phyloP scores from a whole-genome alignment of 1,139 yeast genomes.

The Candida glucosophila region DNA sequence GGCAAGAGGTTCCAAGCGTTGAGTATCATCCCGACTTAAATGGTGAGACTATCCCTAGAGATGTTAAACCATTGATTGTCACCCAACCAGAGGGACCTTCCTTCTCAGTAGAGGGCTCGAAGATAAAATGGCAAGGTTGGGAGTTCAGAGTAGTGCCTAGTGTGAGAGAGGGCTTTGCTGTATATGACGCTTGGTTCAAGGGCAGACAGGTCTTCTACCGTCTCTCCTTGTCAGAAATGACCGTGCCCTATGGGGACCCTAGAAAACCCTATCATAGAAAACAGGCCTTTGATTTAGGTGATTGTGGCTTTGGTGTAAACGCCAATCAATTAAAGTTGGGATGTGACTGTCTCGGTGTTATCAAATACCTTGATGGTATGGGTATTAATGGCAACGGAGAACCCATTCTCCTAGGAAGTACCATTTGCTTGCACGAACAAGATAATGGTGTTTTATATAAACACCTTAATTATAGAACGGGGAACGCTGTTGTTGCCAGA shows the following conservation, averaged over 20 bases:
- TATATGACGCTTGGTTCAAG: conserved; percentile 70
- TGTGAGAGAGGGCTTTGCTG: conserved; percentile 77
- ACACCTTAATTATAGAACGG: conserved; percentile 79
- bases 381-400: conserved; percentile 57
- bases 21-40: conserved; percentile 72
- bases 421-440: conserved; percentile 86
- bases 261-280: conserved; percentile 86
- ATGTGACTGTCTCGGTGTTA: conserved; percentile 85
- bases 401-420: conserved; percentile 58
- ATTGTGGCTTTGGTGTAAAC: conserved; percentile 77
- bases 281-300: conserved; percentile 90
- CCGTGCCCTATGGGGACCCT: conserved; percentile 89
- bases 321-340: conserved; percentile 73
- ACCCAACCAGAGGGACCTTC: conserved; percentile 86
- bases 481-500: conserved; percentile 68
- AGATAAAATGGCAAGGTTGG: conserved; percentile 86
- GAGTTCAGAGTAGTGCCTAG: conserved; percentile 69
- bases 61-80: conserved; percentile 68
- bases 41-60: conserved; percentile 45
- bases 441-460: conserved; percentile 69
- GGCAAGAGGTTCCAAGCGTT: conserved; percentile 54
- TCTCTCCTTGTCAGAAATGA: conserved; percentile 77
- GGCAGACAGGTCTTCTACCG: conserved; percentile 79
- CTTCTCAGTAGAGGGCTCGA: conserved; percentile 53
- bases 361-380: conserved; percentile 67